Conservation (phyloP, 1,284 basidiomycete species). For the Mycosarcoma mackinlayi region DNA sequence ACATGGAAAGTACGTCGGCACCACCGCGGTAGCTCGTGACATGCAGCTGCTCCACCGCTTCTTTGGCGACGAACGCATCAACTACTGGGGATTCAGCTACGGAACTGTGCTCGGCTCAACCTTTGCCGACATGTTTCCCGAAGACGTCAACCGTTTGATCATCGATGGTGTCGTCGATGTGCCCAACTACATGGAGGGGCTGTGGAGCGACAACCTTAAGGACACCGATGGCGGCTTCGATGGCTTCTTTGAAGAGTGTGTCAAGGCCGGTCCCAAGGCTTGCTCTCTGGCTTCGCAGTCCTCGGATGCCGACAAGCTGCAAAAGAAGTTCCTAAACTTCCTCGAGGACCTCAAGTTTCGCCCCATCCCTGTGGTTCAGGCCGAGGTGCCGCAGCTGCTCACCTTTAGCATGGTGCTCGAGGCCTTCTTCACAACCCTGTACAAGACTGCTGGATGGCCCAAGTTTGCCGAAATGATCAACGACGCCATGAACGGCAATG, state of each 20-base stretch:
- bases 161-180: constrained; percentile 58
- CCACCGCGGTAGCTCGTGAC: constrained; percentile 46
- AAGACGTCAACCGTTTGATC: constrained; percentile 45
- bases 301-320: constrained; percentile 20
- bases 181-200: constrained; percentile 41
- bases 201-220: constrained; percentile 37
- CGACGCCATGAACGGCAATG: constrained; percentile 43
- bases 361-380: constrained; percentile 36
- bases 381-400: constrained; percentile 45
- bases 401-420: constrained; percentile 44
- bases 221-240: constrained; percentile 40
- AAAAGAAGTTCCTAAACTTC: constrained; percentile 34
- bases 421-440: constrained; percentile 33
- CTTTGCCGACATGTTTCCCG: constrained; percentile 53
- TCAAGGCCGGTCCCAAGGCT: constrained; percentile 36
- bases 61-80: constrained; percentile 42
- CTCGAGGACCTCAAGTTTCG: constrained; percentile 44
- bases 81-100: constrained; percentile 56
- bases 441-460: constrained; percentile 45
- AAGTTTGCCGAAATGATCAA: constrained; percentile 40
- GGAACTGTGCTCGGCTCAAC: constrained; percentile 54
- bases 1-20: constrained; percentile 34
- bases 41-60: constrained; percentile 50
- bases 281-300: constrained; percentile 40
- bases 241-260: constrained; percentile 46